phyloP scores from a whole-genome alignment of 2,329 filamentous ascomycete species.

The Ascochyta clinopodiicola region DNA sequence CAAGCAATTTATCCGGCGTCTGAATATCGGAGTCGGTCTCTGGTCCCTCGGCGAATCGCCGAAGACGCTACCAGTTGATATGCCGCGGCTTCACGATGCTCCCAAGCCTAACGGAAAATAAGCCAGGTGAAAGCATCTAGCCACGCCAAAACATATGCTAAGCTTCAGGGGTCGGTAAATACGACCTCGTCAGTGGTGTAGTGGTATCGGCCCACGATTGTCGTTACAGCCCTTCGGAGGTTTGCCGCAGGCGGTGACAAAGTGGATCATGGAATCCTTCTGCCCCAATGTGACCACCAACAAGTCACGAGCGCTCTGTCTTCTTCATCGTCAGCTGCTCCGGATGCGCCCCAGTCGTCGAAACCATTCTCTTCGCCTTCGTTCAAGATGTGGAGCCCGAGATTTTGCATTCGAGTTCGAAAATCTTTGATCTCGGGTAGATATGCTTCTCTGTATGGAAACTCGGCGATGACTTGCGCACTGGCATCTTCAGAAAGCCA shows the following conservation, averaged over 20 bases:
- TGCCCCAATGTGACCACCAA: conserved; percentile 71
- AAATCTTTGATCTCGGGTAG: conserved; percentile 71
- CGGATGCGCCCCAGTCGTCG: conserved; percentile 72
- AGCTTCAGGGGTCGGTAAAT: conserved; percentile 7
- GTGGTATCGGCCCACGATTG: conserved; percentile 3
- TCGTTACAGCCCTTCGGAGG: conserved; percentile 6
- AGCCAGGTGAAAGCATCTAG: not conserved
- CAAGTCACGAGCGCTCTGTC: conserved; percentile 62
- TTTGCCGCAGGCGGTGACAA: conserved; percentile 20
- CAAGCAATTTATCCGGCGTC: conserved; percentile 45
- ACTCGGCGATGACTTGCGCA: conserved; percentile 77
- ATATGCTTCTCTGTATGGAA: conserved; percentile 77
- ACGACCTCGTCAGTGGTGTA: not conserved
- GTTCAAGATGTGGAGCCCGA: conserved; percentile 61
- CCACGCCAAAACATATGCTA: conserved; percentile 3
- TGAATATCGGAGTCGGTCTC: conserved; percentile 20
- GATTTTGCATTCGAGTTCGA: conserved; percentile 63
- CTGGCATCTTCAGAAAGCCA: conserved; percentile 66
- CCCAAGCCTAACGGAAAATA: not conserved
- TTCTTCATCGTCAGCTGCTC: conserved; percentile 56
- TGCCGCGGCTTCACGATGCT: conserved; percentile 9
- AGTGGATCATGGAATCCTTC: conserved; percentile 28
- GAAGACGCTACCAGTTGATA: conserved; percentile 7
- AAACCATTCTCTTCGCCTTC: conserved; percentile 69
- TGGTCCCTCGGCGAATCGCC: conserved; percentile 15